phyloP scores from a whole-genome alignment of 2,329 filamentous ascomycete genomes.

The Neofusicoccum cordaticola region DNA sequence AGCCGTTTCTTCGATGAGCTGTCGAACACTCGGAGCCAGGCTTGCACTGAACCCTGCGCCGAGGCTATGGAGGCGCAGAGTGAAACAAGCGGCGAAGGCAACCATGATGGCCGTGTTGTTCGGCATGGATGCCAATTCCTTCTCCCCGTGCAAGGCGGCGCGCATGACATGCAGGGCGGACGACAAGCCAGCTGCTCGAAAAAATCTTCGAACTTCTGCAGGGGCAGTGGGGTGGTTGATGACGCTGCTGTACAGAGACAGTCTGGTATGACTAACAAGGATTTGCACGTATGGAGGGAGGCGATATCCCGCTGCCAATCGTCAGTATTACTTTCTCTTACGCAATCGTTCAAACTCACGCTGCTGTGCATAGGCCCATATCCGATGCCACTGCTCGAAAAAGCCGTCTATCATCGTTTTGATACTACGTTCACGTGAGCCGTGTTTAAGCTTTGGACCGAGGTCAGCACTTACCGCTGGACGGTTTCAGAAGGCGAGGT shows the following conservation, averaged over 20 bases:
- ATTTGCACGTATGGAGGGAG: constrained; percentile 75
- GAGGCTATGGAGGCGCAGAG: constrained; percentile 47
- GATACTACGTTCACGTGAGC: constrained; percentile 29
- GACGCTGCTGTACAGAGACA: constrained; percentile 72
- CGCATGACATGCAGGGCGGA: constrained; percentile 73
- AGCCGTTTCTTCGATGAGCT: constrained; percentile 60
- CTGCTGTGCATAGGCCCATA: constrained; percentile 45
- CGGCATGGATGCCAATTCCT: constrained; percentile 69
- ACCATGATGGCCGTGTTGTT: constrained; percentile 80
- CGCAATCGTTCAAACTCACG: constrained; percentile 50
- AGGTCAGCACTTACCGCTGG: not conserved
- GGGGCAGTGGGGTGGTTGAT: constrained; percentile 73
- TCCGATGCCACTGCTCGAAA: constrained; percentile 63
- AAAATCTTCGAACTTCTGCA: constrained; percentile 68
- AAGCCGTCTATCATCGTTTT: constrained; percentile 59
- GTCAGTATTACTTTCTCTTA: constrained; percentile 43
- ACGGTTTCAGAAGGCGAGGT: constrained; percentile 11
- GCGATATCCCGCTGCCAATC: constrained; percentile 34
- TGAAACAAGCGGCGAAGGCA: constrained; percentile 67
- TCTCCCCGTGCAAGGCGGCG: constrained; percentile 69
- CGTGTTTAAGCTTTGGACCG: not conserved
- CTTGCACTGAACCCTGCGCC: constrained; percentile 36
- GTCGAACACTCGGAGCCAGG: constrained; percentile 50
- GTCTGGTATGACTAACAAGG: constrained; percentile 66
- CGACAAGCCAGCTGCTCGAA: constrained; percentile 67